Conservation (phyloP, 495 filamentous ascomycete species). For the Penicillium bovifimosum region DNA sequence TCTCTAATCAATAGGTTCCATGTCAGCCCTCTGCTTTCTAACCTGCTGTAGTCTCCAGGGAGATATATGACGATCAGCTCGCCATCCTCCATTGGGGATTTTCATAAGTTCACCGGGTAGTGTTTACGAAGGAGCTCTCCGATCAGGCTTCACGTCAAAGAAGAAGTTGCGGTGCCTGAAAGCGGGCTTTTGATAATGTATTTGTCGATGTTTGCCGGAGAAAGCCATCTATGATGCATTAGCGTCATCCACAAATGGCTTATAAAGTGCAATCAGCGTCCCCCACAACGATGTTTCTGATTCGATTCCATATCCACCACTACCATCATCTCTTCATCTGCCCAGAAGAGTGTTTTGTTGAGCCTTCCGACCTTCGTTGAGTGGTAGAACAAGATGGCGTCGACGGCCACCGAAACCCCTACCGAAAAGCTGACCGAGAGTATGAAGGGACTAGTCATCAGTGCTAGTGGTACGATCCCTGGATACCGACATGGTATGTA, state of each 20-base stretch:
- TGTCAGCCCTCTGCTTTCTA: background rate
- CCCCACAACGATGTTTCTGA: background rate
- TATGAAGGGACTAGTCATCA: conserved; percentile 45
- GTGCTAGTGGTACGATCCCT: conserved; percentile 53
- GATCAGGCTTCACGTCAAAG: background rate
- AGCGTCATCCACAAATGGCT: background rate
- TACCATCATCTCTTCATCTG: background rate
- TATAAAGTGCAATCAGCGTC: background rate
- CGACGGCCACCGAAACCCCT: background rate
- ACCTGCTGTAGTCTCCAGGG: too few relatives aligned
- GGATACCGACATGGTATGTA: conserved; percentile 44
- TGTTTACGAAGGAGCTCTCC: background rate
- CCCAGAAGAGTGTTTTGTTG: background rate
- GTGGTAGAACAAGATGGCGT: background rate
- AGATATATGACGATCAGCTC: background rate
- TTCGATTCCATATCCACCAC: background rate
- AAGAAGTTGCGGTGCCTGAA: background rate
- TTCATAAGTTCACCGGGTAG: background rate
- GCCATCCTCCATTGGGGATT: background rate
- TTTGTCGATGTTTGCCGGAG: background rate
- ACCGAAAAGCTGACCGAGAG: conserved; percentile 15
- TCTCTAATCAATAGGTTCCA: background rate
- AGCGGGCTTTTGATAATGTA: background rate
- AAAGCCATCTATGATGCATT: background rate
- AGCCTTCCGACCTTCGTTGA: background rate